Percentiles rank a stretch among this genome's conserved stretches.
These are phyloP conservation scores for Gossypium sturtianum DNA, from an alignment of 345 rosid species.

Conservation along the genomic window DNA sequence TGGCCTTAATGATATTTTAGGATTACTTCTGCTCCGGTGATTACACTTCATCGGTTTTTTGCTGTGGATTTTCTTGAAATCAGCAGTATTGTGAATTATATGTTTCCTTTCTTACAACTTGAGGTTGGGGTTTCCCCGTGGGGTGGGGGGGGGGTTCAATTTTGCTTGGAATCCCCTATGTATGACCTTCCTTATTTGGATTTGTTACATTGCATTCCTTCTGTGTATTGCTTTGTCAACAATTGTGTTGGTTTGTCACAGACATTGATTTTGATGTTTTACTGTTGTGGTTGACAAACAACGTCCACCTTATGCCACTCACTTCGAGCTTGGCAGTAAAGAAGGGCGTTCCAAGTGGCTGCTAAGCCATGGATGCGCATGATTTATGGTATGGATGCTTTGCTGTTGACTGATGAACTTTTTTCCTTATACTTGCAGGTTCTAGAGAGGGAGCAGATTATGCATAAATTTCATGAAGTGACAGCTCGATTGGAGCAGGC, in stretches of 20 bases:
- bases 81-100: too few species aligned
- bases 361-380: background rate
- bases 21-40: background rate
- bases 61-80: background rate
- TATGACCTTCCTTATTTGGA: too few species aligned
- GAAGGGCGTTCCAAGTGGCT: background rate
- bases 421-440: conserved; percentile 39
- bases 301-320: background rate
- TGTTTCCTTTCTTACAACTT: background rate
- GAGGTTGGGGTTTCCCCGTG: background rate
- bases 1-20: background rate
- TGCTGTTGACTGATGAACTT: background rate
- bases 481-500: conserved; percentile 65
- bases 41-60: background rate
- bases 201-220: too few species aligned
- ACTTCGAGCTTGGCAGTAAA: background rate
- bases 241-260: background rate
- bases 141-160: background rate
- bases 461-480: conserved; percentile 57
- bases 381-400: background rate
- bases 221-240: background rate
- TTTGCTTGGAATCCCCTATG: background rate
- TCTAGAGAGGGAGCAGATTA: conserved; percentile 72
- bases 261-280: background rate
- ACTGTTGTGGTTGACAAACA: background rate